phyloP scores from a whole-genome alignment of 176 grass and related monocot species.

The Neostapfia colusana region DNA sequence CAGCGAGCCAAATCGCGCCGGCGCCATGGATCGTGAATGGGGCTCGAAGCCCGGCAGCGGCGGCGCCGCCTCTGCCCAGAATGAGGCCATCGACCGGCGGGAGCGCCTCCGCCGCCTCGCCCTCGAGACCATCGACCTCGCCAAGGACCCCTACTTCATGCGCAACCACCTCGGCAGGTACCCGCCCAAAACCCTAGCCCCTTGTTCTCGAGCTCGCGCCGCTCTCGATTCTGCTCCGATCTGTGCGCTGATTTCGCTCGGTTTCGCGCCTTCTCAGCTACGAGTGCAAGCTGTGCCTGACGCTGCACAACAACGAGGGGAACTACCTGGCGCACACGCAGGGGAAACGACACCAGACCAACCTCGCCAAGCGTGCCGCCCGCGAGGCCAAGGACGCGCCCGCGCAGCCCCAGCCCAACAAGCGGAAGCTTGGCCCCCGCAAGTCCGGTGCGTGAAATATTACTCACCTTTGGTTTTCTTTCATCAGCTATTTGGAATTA shows the following conservation, averaged over 20 bases:
- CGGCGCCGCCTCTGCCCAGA: slow-evolving; percentile 84
- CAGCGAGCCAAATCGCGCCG: slow-evolving; percentile 22
- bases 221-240: slow-evolving; percentile 14
- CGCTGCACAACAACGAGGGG: slow-evolving; percentile 98
- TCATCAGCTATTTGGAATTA: not conserved
- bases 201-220: not conserved
- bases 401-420: slow-evolving; percentile 91
- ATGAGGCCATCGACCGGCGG: slow-evolving; percentile 95
- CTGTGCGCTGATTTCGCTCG: not conserved
- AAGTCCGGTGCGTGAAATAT: slow-evolving; percentile 64
- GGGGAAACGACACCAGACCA: slow-evolving; percentile 97
- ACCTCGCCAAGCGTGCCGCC: slow-evolving; percentile 93
- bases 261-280: slow-evolving; percentile 50
- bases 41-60: slow-evolving; percentile 94
- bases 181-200: slow-evolving; percentile 31
- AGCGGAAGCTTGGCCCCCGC: slow-evolving; percentile 76
- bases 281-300: slow-evolving; percentile 93
- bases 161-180: slow-evolving; percentile 97
- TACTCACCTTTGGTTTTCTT: not conserved
- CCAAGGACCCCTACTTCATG: slow-evolving; percentile 99
- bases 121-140: slow-evolving; percentile 97
- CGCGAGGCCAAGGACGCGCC: slow-evolving; percentile 91
- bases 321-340: slow-evolving; percentile 97
- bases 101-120: slow-evolving; percentile 90
- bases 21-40: slow-evolving; percentile 93